A percentile compares a stretch with the other conserved stretches of the same genome.
These are phyloP conservation scores for Diplodia seriata DNA, from an alignment of 2,329 filamentous ascomycete genomes.

Conservation along the genomic window DNA sequence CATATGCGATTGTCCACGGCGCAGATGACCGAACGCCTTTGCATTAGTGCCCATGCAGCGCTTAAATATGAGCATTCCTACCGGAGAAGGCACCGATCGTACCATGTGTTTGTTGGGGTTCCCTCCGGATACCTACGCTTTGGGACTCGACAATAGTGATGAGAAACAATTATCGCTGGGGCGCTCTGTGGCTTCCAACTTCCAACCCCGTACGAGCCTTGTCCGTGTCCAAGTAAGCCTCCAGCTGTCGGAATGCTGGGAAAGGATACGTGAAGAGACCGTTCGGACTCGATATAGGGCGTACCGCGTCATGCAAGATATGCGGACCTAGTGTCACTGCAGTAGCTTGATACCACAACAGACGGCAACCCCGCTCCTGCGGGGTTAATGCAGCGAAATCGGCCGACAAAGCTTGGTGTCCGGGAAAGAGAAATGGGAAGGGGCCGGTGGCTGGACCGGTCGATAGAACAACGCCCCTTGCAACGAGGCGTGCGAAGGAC, in stretches of 20 bases:
- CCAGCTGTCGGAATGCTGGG: background rate
- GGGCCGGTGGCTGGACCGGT: constrained; percentile 1
- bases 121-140: background rate
- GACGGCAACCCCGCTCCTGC: constrained; percentile 12
- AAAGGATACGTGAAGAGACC: background rate
- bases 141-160: background rate
- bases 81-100: constrained; percentile 4
- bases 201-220: background rate
- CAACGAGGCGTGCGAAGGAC: background rate
- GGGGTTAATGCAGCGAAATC: background rate
- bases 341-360: constrained; percentile 1
- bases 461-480: constrained; percentile 4
- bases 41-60: constrained; percentile 17
- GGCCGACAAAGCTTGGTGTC: constrained; percentile 5
- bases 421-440: background rate
- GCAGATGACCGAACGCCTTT: constrained; percentile 19
- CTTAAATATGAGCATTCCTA: background rate
- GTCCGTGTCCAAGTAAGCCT: background rate
- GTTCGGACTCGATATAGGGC: constrained; percentile 5
- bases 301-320: constrained; percentile 27
- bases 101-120: background rate
- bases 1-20: background rate
- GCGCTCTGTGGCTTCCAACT: background rate
- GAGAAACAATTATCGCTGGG: background rate
- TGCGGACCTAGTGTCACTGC: constrained; percentile 6